Base-by-base conservation (phyloP, 257 asterid genomes). In the Dorcoceras hygrometricum region DNA sequence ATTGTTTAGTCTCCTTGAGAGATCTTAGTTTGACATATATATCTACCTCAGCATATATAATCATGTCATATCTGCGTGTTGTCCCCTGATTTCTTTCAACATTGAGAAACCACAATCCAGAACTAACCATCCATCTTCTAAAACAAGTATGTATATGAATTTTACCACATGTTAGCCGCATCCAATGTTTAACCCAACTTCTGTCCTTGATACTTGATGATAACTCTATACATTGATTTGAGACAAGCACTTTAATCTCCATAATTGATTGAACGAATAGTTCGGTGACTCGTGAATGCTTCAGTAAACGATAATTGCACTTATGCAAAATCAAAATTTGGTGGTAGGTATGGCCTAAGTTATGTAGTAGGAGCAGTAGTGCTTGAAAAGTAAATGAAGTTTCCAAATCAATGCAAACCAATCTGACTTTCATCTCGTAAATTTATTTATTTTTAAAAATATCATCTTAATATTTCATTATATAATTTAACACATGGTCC, bases 271-370 rank as follows among this genome's bases (percentile, higher is more conserved):
- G 48, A 36, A 2, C 0, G 14, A 0, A 0, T 24, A 48, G 46
- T 64, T 48, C 24, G 69, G 46, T 26, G 28, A 29, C 19, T 25
- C 51, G 23, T 64, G 27, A 67, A 32, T 23, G 36, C 8, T 14
- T 22, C 20, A 3, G 8, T 20, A 1, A 23, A 1, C 18, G 4
- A 2, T 28, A 0, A 23, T 14, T 5, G 10, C 0, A 19, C 9
- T 4, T 31, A 0, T 5, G 4, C 4, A 27, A 23, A n/a, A 23
- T 4, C n/a, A 7, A 27, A 23, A 8, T 8, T 39, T 36, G 25
- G 11, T 46, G 50, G 32, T 65, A 84, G 87, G 71, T 87, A 57
- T 56, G 78, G 72, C 9, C 46, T 0, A 9, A n/a, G n/a, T 32
- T 32, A 32, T 32, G 39, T 8, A 32, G 8, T 32, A n/a, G n/a